Conservation (phyloP, 1,284 basidiomycete genomes). For the Cystobasidium slooffiae region DNA sequence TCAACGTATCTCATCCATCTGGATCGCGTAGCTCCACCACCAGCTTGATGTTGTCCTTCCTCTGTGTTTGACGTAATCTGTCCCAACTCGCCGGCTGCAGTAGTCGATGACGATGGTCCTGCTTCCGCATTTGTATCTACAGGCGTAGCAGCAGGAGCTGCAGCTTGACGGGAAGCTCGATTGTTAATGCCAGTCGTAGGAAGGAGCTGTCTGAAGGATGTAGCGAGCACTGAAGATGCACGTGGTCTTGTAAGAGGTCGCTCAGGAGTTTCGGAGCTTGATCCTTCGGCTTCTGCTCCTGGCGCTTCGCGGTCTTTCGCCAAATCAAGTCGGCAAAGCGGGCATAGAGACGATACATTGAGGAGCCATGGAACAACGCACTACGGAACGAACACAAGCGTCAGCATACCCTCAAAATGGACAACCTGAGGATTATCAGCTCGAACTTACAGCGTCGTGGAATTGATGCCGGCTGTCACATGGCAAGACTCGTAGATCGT, state of each 20-base stretch:
- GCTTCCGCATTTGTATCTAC: neutral
- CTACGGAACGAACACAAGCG: constrained; percentile 3
- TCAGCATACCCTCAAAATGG: neutral
- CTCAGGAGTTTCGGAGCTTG: constrained; percentile 4
- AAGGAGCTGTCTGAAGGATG: constrained; percentile 19
- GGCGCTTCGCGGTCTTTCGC: constrained; percentile 35
- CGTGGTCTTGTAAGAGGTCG: constrained; percentile 17
- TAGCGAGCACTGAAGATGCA: constrained; percentile 20
- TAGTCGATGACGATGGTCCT: neutral
- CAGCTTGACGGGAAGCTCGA: constrained; percentile 6
- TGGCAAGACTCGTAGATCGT: constrained; percentile 83
- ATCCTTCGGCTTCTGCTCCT: constrained; percentile 3
- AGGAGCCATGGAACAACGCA: constrained; percentile 71
- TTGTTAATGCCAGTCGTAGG: constrained; percentile 1
- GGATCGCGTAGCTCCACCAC: constrained; percentile 12
- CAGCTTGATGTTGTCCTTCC: constrained; percentile 1
- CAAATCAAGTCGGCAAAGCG: constrained; percentile 70
- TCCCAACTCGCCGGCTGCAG: neutral
- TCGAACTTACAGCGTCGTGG: constrained; percentile 66
- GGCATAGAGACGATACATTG: constrained; percentile 85
- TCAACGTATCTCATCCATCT: constrained; percentile 38
- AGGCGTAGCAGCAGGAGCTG: neutral
- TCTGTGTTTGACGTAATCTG: neutral
- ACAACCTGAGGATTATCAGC: no score
- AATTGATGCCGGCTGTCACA: constrained; percentile 87